Conservation (phyloP, 768 basidiomycete species). For the Dioszegia hungarica region DNA sequence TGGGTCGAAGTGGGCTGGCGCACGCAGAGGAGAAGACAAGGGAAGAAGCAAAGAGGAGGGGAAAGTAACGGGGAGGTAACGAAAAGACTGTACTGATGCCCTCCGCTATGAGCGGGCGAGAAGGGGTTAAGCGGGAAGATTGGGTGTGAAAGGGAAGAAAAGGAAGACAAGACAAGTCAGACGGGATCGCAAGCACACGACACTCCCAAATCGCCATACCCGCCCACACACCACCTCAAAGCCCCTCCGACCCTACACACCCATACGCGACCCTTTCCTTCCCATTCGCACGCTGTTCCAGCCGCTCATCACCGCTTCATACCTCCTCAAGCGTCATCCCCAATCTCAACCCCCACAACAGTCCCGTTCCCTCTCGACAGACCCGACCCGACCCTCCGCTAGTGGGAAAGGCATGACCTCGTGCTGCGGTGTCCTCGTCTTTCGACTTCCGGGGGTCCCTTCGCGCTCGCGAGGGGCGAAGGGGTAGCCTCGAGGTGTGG, state of each 20-base stretch:
- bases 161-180: neutral
- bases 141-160: neutral
- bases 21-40: neutral
- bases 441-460: slow-evolving; percentile 7
- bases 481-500: slow-evolving; percentile 8
- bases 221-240: neutral
- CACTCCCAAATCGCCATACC: neutral
- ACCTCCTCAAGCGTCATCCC: neutral
- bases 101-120: slow-evolving; percentile 2
- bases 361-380: neutral
- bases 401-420: neutral
- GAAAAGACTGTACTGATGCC: slow-evolving; percentile 12
- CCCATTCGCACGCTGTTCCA: neutral
- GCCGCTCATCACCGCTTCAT: neutral
- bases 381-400: slow-evolving; percentile 7
- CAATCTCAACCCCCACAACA: neutral
- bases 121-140: slow-evolving; percentile 8
- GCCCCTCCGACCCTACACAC: neutral
- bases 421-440: slow-evolving; percentile 5
- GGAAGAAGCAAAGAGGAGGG: neutral
- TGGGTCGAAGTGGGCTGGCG: neutral
- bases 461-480: neutral
- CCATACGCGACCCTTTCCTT: neutral
- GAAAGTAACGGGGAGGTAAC: neutral
- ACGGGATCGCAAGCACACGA: too few species aligned